These are phyloP conservation scores for Colletotrichum filicis DNA, from an alignment of 2,329 filamentous ascomycete species.

Conservation along the genomic window DNA sequence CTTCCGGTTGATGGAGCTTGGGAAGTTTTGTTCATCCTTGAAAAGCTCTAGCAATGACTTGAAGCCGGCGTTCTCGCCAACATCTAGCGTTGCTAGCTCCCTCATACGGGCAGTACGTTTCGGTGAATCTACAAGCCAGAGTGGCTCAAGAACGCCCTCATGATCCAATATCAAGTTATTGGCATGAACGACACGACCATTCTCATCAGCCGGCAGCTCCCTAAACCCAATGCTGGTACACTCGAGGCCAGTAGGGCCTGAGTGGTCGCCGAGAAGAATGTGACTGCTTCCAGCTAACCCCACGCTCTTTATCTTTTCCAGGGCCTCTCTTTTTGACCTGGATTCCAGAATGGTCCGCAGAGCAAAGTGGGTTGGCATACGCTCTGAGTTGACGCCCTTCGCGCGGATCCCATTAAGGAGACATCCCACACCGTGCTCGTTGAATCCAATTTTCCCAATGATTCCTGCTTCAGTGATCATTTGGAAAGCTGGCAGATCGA, in stretches of 20 bases:
- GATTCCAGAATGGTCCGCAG: not conserved
- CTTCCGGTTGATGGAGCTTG: not conserved
- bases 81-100: not conserved
- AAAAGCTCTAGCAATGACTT: not conserved
- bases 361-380: not conserved
- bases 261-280: not conserved
- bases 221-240: not conserved
- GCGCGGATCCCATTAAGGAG: not conserved
- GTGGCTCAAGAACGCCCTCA: not conserved
- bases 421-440: slow-evolving; percentile 63
- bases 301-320: not conserved
- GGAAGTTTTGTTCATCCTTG: not conserved
- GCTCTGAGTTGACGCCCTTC: not conserved
- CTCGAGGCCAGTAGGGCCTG: not conserved
- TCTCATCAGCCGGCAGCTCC: not conserved
- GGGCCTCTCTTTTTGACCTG: not conserved
- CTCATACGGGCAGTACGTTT: not conserved
- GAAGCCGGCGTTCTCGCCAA: not conserved
- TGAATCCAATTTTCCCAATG: slow-evolving; percentile 75
- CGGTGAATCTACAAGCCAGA: not conserved
- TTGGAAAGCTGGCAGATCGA: slow-evolving; percentile 54
- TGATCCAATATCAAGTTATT: not conserved
- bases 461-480: slow-evolving; percentile 70
- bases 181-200: not conserved
- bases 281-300: not conserved